Evolutionary conservation across 176 grass and related monocot species (phyloP).

Genomic region (Melocanna baccifera): DNA sequence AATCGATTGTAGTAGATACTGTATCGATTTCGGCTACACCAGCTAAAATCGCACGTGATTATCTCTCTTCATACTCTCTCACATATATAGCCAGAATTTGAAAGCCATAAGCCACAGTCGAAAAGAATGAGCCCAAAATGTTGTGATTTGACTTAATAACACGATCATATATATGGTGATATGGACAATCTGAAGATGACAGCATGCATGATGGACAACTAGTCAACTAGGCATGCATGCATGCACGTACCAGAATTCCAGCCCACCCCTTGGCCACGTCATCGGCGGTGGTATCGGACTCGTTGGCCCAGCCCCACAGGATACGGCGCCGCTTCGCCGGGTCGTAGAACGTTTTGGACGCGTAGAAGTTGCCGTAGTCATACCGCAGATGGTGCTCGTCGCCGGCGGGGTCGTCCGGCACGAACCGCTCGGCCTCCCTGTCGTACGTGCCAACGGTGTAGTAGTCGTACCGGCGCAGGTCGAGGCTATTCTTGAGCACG

Average conservation of each 20-base stretch:
- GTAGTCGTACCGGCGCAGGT: constrained; percentile 61
- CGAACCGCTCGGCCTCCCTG: constrained; percentile 38
- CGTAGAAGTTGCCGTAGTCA: constrained; percentile 90
- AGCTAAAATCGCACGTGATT: too few relatives aligned
- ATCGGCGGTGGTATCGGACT: constrained; percentile 51
- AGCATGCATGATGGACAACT: background rate
- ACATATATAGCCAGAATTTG: too few relatives aligned
- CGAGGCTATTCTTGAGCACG: constrained; percentile 81
- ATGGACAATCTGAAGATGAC: background rate
- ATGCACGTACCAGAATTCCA: constrained; percentile 56
- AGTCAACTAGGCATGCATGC: background rate
- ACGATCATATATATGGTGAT: background rate
- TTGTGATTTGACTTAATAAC: background rate
- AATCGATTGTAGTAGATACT: too few relatives aligned
- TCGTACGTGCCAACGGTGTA: constrained; percentile 74
- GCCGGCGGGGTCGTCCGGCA: constrained; percentile 48
- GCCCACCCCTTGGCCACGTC: constrained; percentile 75
- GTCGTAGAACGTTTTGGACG: constrained; percentile 86
- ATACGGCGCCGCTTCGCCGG: constrained; percentile 52
- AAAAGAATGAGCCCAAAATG: too few relatives aligned
- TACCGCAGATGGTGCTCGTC: constrained; percentile 54
- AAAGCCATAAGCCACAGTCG: too few relatives aligned
- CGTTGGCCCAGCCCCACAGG: constrained; percentile 88
- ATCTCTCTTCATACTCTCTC: too few relatives aligned
- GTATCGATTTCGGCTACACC: too few relatives aligned